phyloP scores from a whole-genome alignment of 768 basidiomycete species.

The Pholiota microspora region DNA sequence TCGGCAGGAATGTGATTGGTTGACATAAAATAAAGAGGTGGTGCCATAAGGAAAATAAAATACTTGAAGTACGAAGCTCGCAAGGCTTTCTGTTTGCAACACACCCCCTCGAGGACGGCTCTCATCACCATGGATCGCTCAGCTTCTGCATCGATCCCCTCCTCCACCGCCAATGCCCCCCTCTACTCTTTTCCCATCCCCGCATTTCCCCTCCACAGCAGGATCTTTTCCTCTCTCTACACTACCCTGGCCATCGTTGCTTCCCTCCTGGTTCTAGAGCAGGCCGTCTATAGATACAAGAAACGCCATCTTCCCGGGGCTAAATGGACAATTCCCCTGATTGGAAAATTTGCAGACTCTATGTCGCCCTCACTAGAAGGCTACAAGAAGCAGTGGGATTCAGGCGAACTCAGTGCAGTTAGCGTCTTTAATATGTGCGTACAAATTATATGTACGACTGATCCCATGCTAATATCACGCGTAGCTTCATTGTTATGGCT shows the following conservation, averaged over 20 bases:
- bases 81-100: conserved; percentile 14
- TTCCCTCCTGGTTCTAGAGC: conserved; percentile 82
- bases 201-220: conserved; percentile 36
- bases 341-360: conserved; percentile 94
- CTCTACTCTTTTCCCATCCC: conserved; percentile 47
- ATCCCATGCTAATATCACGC: conserved; percentile 4
- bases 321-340: conserved; percentile 94
- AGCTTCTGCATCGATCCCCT: conserved; percentile 38
- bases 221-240: conserved; percentile 54
- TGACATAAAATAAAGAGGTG: conserved; percentile 32
- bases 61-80: background rate
- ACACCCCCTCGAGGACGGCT: conserved; percentile 29
- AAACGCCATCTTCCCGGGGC: conserved; percentile 87
- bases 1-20: conserved; percentile 34
- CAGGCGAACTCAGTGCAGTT: conserved; percentile 82
- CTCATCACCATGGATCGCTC: conserved; percentile 37
- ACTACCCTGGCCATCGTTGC: conserved; percentile 69
- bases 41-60: conserved; percentile 28
- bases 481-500: conserved; percentile 97
- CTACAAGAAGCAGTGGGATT: conserved; percentile 91
- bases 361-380: conserved; percentile 88
- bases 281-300: conserved; percentile 84
- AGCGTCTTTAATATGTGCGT: conserved; percentile 98
- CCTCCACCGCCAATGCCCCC: conserved; percentile 38
- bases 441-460: background rate